Evolutionary conservation across 345 rosid genomes (phyloP), one percentile per base, ranked within the genome.

Genomic region (Punica granatum): DNA sequence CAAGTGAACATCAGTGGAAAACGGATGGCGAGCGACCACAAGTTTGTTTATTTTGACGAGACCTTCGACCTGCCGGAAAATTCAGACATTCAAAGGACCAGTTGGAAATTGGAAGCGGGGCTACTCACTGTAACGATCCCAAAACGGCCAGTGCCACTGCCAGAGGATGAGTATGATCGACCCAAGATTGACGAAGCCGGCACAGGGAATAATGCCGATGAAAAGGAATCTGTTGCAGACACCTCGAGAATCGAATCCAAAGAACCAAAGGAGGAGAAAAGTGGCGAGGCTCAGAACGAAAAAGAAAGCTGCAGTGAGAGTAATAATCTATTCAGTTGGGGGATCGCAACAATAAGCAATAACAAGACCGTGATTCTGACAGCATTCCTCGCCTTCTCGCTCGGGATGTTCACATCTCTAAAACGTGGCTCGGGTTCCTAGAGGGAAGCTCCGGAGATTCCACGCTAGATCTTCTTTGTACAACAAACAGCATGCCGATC

Each of bases 61-160:
- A 68, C 61, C 33, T 77, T 60, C 59, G 18, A 31, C 41, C 58
- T 76, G 51, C 92, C 89, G 8, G 64, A 70, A 6, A 62, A 78
- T 39, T 67, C 86, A 10, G 82, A 81, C n/a, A 46, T 59, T 2
- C 53, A 65, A 1, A 65, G 37, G 18, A 73, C 79, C 34, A 67
- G 70, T 0, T 78, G 75, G 1, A 80, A 59, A 2, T 62, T 81
- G 12, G 79, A 83, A 0, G 74, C 78, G 0, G 84, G 73, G 48
- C 54, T 83, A 25, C 78, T 87, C 11, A 70, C 64, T 14, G 83
- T 85, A 26, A 79, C 72, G 0, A 67, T 84, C 26, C 88, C 88
- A 2, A 84, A 78, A 73, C 42, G 19, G 21, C 41, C 49, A n/a
- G 16, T 0, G 0, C 35, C 54, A 8, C 2, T 44, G 1, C 5